Evolutionary conservation across 2,329 filamentous ascomycete genomes (phyloP).

Genomic region (Ophiostoma quercus): DNA sequence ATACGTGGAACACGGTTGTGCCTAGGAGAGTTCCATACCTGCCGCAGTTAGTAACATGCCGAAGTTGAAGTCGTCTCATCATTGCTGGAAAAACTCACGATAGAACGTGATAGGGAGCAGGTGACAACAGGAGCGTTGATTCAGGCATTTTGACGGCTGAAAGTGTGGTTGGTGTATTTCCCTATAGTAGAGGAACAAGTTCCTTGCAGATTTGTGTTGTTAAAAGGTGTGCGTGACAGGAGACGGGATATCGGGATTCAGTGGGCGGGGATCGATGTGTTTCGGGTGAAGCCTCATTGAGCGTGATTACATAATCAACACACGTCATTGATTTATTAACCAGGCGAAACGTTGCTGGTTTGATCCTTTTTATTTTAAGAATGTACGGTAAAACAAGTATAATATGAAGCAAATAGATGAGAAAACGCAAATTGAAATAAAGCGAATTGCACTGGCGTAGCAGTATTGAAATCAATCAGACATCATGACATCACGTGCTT

Average conservation of each 20-base stretch:
- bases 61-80: not conserved
- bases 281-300: not conserved
- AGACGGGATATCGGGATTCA: not conserved
- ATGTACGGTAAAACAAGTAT: not conserved
- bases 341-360: not conserved
- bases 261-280: not conserved
- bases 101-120: conserved; percentile 70
- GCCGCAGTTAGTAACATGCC: conserved; percentile 10
- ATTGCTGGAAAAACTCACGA: conserved; percentile 46
- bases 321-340: not conserved
- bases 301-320: not conserved
- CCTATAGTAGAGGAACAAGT: not conserved
- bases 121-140: conserved; percentile 52
- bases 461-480: not conserved
- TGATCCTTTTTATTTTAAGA: not conserved
- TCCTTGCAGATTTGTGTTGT: not conserved
- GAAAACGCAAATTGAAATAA: not conserved
- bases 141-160: conserved; percentile 39
- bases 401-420: not conserved
- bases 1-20: conserved; percentile 76
- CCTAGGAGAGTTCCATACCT: conserved; percentile 88
- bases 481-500: conserved; percentile 23
- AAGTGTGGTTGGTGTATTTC: not conserved
- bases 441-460: too few species aligned
- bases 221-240: not conserved